Evolutionary conservation across 192 early-diverging fungal species (phyloP), one percentile per base, ranked within the genome.

Genomic region (Gonapodya sp.): DNA sequence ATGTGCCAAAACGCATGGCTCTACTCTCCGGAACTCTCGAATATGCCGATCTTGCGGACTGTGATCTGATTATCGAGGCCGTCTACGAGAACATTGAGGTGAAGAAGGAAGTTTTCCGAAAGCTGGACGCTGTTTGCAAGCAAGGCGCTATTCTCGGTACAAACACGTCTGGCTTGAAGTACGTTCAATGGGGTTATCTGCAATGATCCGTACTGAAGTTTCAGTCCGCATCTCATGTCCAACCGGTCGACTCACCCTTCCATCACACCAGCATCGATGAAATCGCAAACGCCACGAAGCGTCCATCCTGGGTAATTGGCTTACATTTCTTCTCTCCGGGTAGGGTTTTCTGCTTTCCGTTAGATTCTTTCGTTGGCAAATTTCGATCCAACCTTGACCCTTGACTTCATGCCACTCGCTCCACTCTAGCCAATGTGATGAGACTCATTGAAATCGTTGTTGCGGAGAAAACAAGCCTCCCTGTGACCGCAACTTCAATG

Each of bases 31-130:
- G 75, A 16, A 32, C 75, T 33, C 16, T 31, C 8, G 31, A 77
- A 2, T 77, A 77, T 34, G 75, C 18, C 18, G 34, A 77, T 18
- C 31, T 77, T 2, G 18, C 8, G 31, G 75, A 77, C 30, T 2
- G 2, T 33, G 75, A 77, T 34, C 2, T 77, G 30, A 31, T 77
- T 33, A 77, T 77, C 75, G 75, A 77, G 75, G 75, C 75, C 2
- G 34, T 77, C 8, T 77, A 32, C 31, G 75, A 77, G 34, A 77
- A 31, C 34, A 18, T 77, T 16, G 75, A 18, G 30, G 75, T 77
- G 75, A 77, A 77, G 75, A 77, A 77, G 31, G 30, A 77, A 34
- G 75, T 77, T 8, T 77, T 77, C 75, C 8, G 8, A 8, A 77
- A 77, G 75, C 75, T 77, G 30, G 75, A 18, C 30, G 30, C 18